Percentiles rank a stretch among this genome's conserved stretches.
Conservation (phyloP, 2,329 filamentous ascomycete genomes). For the Sclerotinia sclerotiorum region DNA sequence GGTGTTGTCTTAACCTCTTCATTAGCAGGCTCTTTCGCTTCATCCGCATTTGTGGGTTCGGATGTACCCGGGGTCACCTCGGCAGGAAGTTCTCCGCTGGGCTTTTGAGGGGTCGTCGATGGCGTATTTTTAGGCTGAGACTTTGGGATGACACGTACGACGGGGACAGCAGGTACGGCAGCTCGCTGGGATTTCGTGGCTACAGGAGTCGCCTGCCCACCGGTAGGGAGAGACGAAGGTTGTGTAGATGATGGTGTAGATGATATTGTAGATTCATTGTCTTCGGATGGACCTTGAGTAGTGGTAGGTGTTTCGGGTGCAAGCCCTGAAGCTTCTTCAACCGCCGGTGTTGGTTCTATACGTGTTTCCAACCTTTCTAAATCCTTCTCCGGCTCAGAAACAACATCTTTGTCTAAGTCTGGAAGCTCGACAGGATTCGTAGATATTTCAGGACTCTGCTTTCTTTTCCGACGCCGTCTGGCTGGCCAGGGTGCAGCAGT, state of each 20-base stretch:
- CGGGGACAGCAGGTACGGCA: conserved; percentile 44
- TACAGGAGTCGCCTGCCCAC: conserved; percentile 35
- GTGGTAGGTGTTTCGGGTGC: conserved; percentile 32
- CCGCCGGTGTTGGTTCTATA: not conserved
- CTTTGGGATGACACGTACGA: conserved; percentile 42
- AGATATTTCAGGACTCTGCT: conserved; percentile 41
- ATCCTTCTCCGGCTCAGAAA: not conserved
- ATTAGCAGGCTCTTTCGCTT: conserved; percentile 17
- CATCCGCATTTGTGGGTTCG: not conserved
- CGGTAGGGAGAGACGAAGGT: conserved; percentile 26
- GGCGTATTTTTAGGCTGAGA: conserved; percentile 43
- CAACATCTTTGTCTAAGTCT: conserved; percentile 17
- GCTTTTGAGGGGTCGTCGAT: conserved; percentile 28
- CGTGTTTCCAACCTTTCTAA: not conserved
- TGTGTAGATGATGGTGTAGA: conserved; percentile 54
- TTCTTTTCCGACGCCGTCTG: conserved; percentile 45
- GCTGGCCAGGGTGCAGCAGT: conserved; percentile 54
- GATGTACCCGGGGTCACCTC: conserved; percentile 21
- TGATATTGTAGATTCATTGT: conserved; percentile 47
- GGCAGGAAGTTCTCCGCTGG: conserved; percentile 26
- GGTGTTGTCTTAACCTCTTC: conserved; percentile 42
- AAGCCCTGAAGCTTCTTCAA: not conserved
- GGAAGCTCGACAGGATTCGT: conserved; percentile 35
- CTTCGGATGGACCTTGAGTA: conserved; percentile 44
- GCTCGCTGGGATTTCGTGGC: conserved; percentile 41